Evolutionary conservation across 2,329 filamentous ascomycete species (phyloP).

Genomic region (Coniochaeta sp.): DNA sequence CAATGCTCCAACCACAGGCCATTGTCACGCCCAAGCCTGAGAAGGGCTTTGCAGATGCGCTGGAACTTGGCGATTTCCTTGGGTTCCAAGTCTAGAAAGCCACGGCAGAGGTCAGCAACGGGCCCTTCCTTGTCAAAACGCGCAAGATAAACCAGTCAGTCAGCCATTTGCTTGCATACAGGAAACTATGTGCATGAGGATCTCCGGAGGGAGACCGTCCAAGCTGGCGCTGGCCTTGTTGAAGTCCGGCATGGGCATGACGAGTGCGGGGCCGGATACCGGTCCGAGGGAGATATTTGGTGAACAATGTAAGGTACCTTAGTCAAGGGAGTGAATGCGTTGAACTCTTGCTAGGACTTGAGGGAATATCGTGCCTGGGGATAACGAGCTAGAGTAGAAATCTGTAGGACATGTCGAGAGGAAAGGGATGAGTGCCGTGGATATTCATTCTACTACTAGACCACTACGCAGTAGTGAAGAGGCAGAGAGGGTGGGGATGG

Average conservation of each 20-base stretch:
- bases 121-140: background rate
- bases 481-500: background rate
- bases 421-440: background rate
- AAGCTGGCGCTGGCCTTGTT: background rate
- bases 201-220: background rate
- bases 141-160: background rate
- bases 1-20: constrained; percentile 70
- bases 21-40: constrained; percentile 63
- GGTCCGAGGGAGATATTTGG: background rate
- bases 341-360: background rate
- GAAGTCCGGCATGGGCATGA: background rate
- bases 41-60: constrained; percentile 59
- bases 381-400: too few relatives aligned
- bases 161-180: background rate
- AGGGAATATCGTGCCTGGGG: background rate
- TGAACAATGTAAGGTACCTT: background rate
- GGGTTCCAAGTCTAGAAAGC: constrained; percentile 49
- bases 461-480: too few relatives aligned
- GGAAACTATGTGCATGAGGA: background rate
- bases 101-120: background rate
- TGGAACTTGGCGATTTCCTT: constrained; percentile 61
- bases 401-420: background rate
- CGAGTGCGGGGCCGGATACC: background rate
- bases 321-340: background rate
- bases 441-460: background rate